Percentiles rank a stretch among this genome's conserved stretches.
phyloP scores from a whole-genome alignment of 106 monocot species.

The Dioscorea alata region DNA sequence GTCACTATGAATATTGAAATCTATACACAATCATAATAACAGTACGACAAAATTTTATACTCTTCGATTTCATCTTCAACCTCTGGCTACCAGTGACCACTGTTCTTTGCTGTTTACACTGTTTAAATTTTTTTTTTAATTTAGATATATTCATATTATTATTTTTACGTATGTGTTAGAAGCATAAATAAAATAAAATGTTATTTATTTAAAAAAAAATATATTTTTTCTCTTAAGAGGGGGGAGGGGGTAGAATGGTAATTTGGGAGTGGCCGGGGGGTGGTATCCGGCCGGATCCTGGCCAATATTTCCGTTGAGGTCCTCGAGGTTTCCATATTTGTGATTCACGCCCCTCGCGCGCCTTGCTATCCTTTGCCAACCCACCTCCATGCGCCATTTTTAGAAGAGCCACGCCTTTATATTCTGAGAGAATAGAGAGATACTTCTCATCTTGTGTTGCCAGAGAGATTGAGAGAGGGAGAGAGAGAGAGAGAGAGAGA shows the following conservation, averaged over 20 bases:
- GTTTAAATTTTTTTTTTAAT: no score
- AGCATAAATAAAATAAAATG: no score
- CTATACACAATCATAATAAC: no score
- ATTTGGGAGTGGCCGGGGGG: background rate
- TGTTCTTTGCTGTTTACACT: no score
- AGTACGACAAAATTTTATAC: no score
- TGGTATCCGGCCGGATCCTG: conserved; percentile 14
- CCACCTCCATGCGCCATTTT: background rate
- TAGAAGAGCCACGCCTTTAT: background rate
- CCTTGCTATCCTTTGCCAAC: background rate
- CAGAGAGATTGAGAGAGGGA: background rate
- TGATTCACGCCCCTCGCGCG: background rate
- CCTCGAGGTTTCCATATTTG: conserved; percentile 11
- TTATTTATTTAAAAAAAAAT: no score
- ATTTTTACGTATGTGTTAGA: no score
- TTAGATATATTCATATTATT: no score
- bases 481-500: conserved; percentile 1
- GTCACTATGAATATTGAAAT: no score
- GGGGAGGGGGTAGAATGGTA: background rate
- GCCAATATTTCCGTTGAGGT: conserved; percentile 18
- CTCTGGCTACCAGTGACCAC: no score
- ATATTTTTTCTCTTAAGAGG: background rate
- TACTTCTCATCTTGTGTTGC: background rate
- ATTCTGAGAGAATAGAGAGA: background rate
- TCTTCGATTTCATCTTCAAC: no score